Evolutionary conservation across 2,329 filamentous ascomycete genomes (phyloP).

Genomic region (Aspergillus fumigatus): DNA sequence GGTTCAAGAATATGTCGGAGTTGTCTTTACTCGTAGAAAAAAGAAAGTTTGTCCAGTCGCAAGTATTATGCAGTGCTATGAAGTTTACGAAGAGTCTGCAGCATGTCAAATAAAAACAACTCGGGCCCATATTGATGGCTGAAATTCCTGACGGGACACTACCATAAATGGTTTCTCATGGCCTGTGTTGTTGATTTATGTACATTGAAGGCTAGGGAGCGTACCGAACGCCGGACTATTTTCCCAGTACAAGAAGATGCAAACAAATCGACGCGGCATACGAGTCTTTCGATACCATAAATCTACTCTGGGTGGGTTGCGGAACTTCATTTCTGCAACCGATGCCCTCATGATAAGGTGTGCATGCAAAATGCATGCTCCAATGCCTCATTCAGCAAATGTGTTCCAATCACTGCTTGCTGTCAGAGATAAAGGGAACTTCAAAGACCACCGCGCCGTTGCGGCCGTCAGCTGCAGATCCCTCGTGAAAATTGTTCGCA

Average conservation of each 20-base stretch:
- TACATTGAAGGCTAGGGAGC: neutral
- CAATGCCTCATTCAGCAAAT: neutral
- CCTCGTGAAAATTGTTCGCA: constrained; percentile 34
- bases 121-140: neutral
- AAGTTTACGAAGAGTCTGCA: neutral
- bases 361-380: too few relatives aligned
- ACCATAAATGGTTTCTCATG: neutral
- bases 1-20: neutral
- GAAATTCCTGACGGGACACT: neutral
- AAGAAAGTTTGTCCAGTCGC: neutral
- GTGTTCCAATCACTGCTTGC: neutral
- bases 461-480: constrained; percentile 48
- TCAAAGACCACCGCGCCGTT: constrained; percentile 90
- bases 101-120: neutral
- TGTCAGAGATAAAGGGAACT: constrained; percentile 50
- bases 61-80: neutral
- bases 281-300: neutral
- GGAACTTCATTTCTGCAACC: neutral
- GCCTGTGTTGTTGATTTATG: neutral
- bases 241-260: neutral
- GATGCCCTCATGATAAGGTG: neutral
- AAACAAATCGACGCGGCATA: neutral
- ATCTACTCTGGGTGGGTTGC: neutral
- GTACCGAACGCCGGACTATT: neutral
- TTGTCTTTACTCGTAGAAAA: neutral